Base-by-base conservation (phyloP, 768 basidiomycete genomes). In the Pilatotrama ljubarskyi region DNA sequence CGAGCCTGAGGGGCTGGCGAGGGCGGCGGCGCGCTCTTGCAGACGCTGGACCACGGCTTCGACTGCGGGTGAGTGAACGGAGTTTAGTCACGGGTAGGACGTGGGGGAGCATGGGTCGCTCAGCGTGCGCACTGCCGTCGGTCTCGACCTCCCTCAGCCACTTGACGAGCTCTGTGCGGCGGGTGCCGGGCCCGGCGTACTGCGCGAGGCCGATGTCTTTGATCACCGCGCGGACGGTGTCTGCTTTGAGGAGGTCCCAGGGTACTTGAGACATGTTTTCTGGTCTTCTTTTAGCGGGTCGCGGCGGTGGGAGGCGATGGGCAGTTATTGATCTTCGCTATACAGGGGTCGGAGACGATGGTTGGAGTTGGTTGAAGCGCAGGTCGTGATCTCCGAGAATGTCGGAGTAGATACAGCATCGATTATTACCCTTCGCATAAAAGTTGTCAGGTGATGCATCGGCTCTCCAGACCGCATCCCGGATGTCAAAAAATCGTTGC, bases 181-280 rank as follows among this genome's bases (percentile, higher is more conserved):
- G 55, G 2, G 15, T n/a, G 35, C 62, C 29, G 29, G 29, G 63
- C 26, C 57, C 56, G 41, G 46, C 55, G 49, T 58, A 62, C 5
- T 51, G 50, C 22, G 56, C 51, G 17, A 69, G 59, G 36, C 68
- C 70, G 35, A 70, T 61, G 57, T 70, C 70, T 22, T 61, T 61
- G 58, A 62, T 56, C 15, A 70, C 59, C 2, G 65, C 58, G 47
- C 66, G 67, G 37, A 70, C 48, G 2, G 70, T 70, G n/a, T 69
- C 65, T 24, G 58, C 59, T 29, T 64, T 66, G 42, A 70, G 56
- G 11, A 43, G 53, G 11, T 64, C 67, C 70, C 70, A 70, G 24
- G 70, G 70, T 24, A 70, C 61, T 20, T 63, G 51, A 24, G 66
- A 59, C 53, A 54, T 54, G 9, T 25, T 60, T 0, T 18, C 47